Evolutionary conservation across 148 eudicot genomes (phyloP).

Genomic region (Dianthus caryophyllus): DNA sequence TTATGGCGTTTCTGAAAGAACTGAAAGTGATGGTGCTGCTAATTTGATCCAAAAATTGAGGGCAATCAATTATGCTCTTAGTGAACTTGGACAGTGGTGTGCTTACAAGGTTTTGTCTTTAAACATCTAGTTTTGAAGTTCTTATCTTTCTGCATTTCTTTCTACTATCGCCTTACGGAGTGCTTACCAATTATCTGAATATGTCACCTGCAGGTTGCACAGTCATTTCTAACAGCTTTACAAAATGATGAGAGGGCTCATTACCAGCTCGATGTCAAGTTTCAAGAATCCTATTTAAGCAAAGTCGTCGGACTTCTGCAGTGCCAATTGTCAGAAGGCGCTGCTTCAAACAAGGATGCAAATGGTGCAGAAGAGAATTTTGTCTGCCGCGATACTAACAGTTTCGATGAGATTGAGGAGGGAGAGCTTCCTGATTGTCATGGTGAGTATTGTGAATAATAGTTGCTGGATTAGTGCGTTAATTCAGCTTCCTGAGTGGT

Average conservation of each 20-base stretch:
- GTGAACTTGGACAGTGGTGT: conserved; percentile 99
- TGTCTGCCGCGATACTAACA: conserved; percentile 29
- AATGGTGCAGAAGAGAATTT: conserved; percentile 26
- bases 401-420: conserved; percentile 74
- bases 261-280: conserved; percentile 95
- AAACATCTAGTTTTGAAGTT: conserved; percentile 11
- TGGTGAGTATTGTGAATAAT: conserved; percentile 41
- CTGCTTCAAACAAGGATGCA: conserved; percentile 47
- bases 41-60: conserved; percentile 94
- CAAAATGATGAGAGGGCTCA: conserved; percentile 94
- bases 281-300: conserved; percentile 85
- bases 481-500: not conserved
- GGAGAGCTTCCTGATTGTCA: conserved; percentile 95
- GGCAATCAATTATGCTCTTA: conserved; percentile 91
- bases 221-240: conserved; percentile 77
- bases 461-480: conserved; percentile 1
- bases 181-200: not conserved
- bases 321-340: conserved; percentile 84
- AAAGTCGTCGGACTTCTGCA: conserved; percentile 78
- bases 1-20: conserved; percentile 97
- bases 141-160: conserved; percentile 3
- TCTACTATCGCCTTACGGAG: not conserved
- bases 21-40: conserved; percentile 99
- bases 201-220: conserved; percentile 74
- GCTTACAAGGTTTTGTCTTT: conserved; percentile 70